Conservation (phyloP, 495 filamentous ascomycete genomes). For the Geoglossum glabrum region DNA sequence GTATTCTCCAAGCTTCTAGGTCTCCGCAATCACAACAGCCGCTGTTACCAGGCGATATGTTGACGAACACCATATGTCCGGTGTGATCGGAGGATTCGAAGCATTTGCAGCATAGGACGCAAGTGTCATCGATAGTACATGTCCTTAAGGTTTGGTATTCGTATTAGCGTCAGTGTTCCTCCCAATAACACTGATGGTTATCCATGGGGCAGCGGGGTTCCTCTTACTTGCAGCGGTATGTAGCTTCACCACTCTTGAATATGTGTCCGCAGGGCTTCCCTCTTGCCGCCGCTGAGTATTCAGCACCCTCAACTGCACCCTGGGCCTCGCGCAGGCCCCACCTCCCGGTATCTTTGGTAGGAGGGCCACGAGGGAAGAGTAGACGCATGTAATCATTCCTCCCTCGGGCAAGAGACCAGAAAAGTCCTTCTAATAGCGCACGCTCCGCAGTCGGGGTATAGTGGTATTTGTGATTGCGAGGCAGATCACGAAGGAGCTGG, state of each 20-base stretch:
- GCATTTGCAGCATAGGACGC: conserved; percentile 71
- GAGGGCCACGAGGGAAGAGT: conserved; percentile 62
- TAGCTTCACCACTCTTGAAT: conserved; percentile 77
- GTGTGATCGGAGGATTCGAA: conserved; percentile 91
- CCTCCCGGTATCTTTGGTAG: conserved; percentile 10
- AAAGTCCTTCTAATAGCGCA: conserved; percentile 57
- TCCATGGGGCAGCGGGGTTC: background rate
- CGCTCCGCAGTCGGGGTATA: conserved; percentile 49
- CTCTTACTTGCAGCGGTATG: conserved; percentile 58
- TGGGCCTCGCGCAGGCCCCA: conserved; percentile 73
- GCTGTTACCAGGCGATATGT: conserved; percentile 67
- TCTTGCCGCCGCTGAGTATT: conserved; percentile 80
- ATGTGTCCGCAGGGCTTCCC: conserved; percentile 97
- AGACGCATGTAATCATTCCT: conserved; percentile 47
- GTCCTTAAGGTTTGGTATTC: conserved; percentile 23
- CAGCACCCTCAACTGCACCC: conserved; percentile 79
- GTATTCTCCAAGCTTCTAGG: conserved; percentile 72
- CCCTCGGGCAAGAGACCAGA: conserved; percentile 62
- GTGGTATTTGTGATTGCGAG: conserved; percentile 43
- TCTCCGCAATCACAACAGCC: conserved; percentile 97
- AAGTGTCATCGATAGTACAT: conserved; percentile 73
- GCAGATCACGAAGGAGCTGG: conserved; percentile 48
- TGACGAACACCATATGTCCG: conserved; percentile 77
- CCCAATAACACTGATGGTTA: background rate
- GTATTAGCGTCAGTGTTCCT: background rate